Evolutionary conservation across 2,329 filamentous ascomycete genomes (phyloP), one percentile per base, ranked within the genome.

Genomic region (Fusarium sp.): DNA sequence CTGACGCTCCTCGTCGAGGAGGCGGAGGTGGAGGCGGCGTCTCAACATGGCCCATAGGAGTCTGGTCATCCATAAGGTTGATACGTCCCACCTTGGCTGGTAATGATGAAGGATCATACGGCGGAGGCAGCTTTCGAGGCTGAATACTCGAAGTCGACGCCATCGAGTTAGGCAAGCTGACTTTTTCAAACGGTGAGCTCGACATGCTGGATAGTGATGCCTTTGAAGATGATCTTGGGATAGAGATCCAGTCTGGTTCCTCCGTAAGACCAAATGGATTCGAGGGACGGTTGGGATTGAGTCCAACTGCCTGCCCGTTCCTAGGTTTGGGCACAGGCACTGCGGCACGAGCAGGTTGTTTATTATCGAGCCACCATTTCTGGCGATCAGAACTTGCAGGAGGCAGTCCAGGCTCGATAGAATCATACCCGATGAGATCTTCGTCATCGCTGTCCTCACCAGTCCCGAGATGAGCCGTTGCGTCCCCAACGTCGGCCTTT

Each of bases 161-260:
- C 79, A 83, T 61, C 79, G 83, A 69, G 16, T 78, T 81, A 5
- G 87, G 86, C 53, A 86, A 80, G 63, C 83, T 85, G 61, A 89
- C 82, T 61, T 89, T 85, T 69, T 89, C 87, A 68, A 87, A 89
- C 3, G 86, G 86, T 22, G 86, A 89, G 57, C 84, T 88, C 12
- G 87, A 89, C 64, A 89, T 83, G 75, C 84, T 88, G 4, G 85
- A 87, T 0, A 86, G 82, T 1, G 86, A 87, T 30, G 86, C 78
- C 40, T 85, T 83, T 18, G 87, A 87, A 44, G 84, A 82, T 5
- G 85, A 81, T 32, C 87, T 82, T 24, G 88, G 85, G 8, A 91
- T 83, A 6, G 86, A 86, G 44, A 97, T 89, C 96, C 96, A 98
- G 75, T 98, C 94, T 12, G 91, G 88, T 78, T 97, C 93, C 32